Percentiles rank a stretch among this genome's conserved stretches.
Conservation (phyloP, 441 rosid species). For the Populus hybrid region DNA sequence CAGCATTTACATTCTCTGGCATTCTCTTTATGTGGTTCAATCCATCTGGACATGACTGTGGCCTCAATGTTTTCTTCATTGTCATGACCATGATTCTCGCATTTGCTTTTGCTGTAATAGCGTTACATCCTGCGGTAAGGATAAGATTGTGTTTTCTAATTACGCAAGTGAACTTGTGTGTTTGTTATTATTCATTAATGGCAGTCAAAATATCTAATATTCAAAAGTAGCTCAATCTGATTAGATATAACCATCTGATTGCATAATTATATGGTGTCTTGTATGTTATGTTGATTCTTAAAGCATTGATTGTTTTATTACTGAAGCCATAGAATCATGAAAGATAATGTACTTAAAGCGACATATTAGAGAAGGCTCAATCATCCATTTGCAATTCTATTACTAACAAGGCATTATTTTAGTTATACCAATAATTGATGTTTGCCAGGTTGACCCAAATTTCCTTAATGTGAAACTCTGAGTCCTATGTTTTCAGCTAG, state of each 20-base stretch:
- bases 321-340: neutral
- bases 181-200: neutral
- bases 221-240: neutral
- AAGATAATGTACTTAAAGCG: neutral
- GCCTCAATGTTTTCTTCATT: conserved; percentile 90
- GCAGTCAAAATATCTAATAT: neutral
- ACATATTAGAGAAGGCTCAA: neutral
- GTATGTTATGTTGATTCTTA: neutral
- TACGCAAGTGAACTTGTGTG: neutral
- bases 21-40: conserved; percentile 90
- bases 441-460: neutral
- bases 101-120: conserved; percentile 60
- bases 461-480: neutral
- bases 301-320: neutral
- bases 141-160: conserved; percentile 4
- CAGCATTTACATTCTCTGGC: conserved; percentile 74
- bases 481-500: neutral
- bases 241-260: neutral
- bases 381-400: neutral
- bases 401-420: neutral
- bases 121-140: conserved; percentile 81
- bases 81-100: conserved; percentile 88
- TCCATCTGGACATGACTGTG: conserved; percentile 92
- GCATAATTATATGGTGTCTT: neutral
- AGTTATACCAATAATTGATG: neutral